Conservation (phyloP, 2,329 filamentous ascomycete species). For the Byssothecium circinans region DNA sequence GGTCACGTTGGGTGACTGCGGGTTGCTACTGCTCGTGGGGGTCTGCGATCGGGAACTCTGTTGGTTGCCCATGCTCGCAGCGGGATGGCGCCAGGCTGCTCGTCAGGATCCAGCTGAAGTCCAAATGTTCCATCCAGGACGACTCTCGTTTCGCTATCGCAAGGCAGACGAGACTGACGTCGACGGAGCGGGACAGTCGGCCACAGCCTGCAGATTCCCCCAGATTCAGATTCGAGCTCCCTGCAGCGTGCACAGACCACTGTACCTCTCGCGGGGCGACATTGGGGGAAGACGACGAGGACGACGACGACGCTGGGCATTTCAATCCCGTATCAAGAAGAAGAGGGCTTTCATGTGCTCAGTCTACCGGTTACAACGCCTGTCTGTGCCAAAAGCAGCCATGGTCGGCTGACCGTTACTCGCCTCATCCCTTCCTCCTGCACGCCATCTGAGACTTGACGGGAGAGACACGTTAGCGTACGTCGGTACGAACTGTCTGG, state of each 20-base stretch:
- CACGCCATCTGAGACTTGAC: too few relatives aligned
- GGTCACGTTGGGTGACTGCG: conserved; percentile 29
- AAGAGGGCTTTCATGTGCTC: too few relatives aligned
- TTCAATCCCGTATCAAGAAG: too few relatives aligned
- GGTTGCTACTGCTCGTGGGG: conserved; percentile 26
- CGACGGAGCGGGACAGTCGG: background rate
- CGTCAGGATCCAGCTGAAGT: background rate
- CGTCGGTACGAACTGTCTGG: too few relatives aligned
- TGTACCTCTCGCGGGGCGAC: conserved; percentile 7
- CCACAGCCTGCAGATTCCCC: background rate
- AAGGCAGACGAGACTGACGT: too few relatives aligned
- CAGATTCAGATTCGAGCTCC: conserved; percentile 1
- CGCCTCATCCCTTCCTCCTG: too few relatives aligned
- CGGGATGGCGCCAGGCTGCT: background rate
- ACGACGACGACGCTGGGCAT: too few relatives aligned
- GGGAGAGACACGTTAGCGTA: too few relatives aligned
- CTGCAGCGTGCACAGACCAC: conserved; percentile 15
- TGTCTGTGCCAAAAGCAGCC: too few relatives aligned
- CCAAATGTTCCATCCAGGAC: conserved; percentile 3
- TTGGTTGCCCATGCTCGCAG: conserved; percentile 39
- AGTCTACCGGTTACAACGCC: too few relatives aligned
- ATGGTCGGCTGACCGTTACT: too few relatives aligned
- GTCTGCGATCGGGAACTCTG: conserved; percentile 32
- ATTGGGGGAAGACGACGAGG: too few relatives aligned
- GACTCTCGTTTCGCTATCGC: conserved; percentile 14